Conservation (phyloP, 768 basidiomycete genomes). For the Guyanaporus albipodus region DNA sequence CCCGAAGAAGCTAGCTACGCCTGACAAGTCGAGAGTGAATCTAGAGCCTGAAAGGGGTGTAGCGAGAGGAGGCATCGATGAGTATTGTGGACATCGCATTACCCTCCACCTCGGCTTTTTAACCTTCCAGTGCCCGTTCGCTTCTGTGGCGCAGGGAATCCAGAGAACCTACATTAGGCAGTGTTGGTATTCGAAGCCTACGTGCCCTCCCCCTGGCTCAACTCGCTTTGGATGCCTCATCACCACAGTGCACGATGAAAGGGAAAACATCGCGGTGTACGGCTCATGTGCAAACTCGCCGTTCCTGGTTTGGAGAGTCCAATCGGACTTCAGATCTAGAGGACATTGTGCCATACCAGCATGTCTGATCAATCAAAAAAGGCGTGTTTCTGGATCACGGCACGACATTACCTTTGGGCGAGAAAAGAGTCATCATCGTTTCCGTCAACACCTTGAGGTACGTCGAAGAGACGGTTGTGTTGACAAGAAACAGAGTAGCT, state of each 20-base stretch:
- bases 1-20: constrained; percentile 34
- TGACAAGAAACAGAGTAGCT: no score
- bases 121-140: background rate
- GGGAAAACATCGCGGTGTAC: background rate
- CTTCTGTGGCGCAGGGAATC: background rate
- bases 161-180: constrained; percentile 1
- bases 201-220: background rate
- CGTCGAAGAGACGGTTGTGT: no score
- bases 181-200: background rate
- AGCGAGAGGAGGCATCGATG: constrained; percentile 21
- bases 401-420: no score
- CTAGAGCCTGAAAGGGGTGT: constrained; percentile 9
- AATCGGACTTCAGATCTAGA: no score
- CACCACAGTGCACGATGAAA: background rate
- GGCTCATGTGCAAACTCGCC: background rate
- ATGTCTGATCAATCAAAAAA: background rate
- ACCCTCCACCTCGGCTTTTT: background rate
- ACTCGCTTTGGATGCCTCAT: background rate
- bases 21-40: constrained; percentile 26
- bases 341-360: no score
- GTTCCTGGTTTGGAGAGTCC: no score
- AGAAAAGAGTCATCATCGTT: no score
- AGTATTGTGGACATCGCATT: background rate
- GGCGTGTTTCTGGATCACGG: background rate
- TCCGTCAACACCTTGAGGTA: no score